Evolutionary conservation across 257 asterid genomes (phyloP), one percentile per base, ranked within the genome.

Genomic region (Paulownia fortunei): DNA sequence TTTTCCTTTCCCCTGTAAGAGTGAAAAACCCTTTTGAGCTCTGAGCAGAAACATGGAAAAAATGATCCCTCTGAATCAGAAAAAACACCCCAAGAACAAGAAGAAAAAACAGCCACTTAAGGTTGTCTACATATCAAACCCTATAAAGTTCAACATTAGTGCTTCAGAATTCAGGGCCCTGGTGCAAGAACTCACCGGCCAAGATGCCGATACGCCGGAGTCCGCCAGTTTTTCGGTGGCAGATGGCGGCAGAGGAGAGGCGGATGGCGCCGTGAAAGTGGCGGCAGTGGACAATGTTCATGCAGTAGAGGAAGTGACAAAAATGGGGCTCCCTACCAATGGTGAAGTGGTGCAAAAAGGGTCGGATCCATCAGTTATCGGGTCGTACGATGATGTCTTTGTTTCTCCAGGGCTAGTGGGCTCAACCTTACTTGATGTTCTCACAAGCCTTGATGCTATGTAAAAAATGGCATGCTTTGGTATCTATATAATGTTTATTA

Each of bases 131-230:
- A 89, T 89, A 58, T 74, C 90, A 15, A 87, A 87, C 76, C 94
- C 92, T 52, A 83, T 89, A 86, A 89, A 82, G 79, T 88, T 89
- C 72, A 78, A 80, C 27, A 69, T 91, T 1, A 84, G 88, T 59
- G 91, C 86, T 5, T 84, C 92, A 0, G 79, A 84, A 46, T 89
- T 89, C 67, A 81, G 88, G 24, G 84, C 87, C 42, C 76, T 89
- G 15, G 94, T 89, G 54, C 94, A 89, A 78, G 84, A 86, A 80
- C 91, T 87, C 70, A 89, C 94, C 18, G 94, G 94, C 23, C 88
- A 76, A 42, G 87, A 84, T 3, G 68, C 68, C 23, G 44, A 56
- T n/a, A n/a, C n/a, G n/a, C n/a, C n/a, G n/a, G 10, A 52, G 36
- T 68, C 85, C n/a, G n/a, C n/a, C n/a, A n/a, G n/a, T n/a, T n/a